These are phyloP conservation scores for Corymbia calophylla DNA, from an alignment of 441 rosid genomes.

Conservation along the genomic window DNA sequence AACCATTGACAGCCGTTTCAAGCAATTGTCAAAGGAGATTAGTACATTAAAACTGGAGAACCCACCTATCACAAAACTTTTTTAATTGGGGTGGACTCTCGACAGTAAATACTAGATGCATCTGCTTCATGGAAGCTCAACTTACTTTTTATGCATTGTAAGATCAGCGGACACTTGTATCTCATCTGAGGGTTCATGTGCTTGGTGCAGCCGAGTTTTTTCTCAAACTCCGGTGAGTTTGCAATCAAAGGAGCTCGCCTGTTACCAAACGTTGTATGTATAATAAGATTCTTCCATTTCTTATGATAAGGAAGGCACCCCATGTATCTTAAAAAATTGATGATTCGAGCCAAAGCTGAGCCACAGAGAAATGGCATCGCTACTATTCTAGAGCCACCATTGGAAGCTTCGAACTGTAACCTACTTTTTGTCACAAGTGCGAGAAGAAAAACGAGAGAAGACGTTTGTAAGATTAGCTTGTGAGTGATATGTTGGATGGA, in stretches of 20 bases:
- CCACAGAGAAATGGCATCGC: not conserved
- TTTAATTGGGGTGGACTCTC: not conserved
- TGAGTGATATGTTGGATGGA: not conserved
- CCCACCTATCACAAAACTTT: not conserved
- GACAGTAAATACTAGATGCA: not conserved
- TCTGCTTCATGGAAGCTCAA: not conserved
- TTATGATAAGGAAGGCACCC: too few species aligned
- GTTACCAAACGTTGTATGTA: too few species aligned
- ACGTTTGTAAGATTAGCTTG: not conserved
- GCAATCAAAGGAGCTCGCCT: not conserved
- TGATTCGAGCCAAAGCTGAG: not conserved
- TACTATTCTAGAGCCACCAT: not conserved
- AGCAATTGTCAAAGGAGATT: not conserved
- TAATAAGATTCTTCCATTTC: too few species aligned
- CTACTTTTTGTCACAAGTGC: not conserved
- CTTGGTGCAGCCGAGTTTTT: not conserved
- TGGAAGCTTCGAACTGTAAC: not conserved
- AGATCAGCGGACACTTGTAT: not conserved
- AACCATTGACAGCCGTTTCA: not conserved
- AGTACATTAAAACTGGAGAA: not conserved
- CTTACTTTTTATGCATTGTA: not conserved
- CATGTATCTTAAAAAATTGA: too few species aligned
- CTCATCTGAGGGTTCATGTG: not conserved
- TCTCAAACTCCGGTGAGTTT: not conserved
- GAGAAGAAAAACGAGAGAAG: not conserved